Evolutionary conservation across 139 green algal genomes (phyloP).

Genomic region (Chlorella sp.): DNA sequence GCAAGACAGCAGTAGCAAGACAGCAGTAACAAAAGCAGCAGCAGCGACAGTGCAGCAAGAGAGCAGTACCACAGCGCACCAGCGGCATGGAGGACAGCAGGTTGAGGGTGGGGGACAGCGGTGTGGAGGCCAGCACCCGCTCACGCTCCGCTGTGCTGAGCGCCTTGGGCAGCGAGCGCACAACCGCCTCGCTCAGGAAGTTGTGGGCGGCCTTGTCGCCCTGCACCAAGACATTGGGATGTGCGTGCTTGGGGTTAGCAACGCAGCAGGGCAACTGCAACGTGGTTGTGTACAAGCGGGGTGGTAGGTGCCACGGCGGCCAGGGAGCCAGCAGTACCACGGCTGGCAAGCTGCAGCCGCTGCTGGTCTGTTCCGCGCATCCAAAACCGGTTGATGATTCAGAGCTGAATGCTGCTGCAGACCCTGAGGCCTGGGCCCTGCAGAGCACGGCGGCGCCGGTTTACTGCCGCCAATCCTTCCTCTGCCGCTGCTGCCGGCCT

Average conservation of each 20-base stretch:
- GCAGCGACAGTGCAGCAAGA: background rate
- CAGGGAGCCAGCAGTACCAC: background rate
- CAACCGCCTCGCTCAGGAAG: conserved; percentile 71
- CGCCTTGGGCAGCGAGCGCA: conserved; percentile 78
- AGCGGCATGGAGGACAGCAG: conserved; percentile 51
- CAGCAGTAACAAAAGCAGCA: too few relatives aligned
- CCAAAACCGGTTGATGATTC: too few relatives aligned
- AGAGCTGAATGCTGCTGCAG: too few relatives aligned
- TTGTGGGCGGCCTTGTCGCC: conserved; percentile 49
- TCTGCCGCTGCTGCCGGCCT: background rate
- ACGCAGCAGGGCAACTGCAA: background rate
- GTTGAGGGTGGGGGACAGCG: conserved; percentile 68
- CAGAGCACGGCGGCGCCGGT: too few relatives aligned
- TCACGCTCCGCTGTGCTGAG: conserved; percentile 66
- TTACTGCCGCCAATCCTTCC: background rate
- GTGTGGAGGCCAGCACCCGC: conserved; percentile 59
- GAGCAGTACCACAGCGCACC: background rate
- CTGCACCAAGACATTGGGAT: background rate
- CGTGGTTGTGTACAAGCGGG: background rate
- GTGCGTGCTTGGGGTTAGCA: background rate
- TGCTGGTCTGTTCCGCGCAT: too few relatives aligned
- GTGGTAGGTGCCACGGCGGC: background rate
- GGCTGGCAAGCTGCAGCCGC: background rate
- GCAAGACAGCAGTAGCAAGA: background rate
- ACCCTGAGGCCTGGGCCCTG: too few relatives aligned